phyloP scores from a whole-genome alignment of 352 stramenopile genomes.

The Phytophthora lateralis region DNA sequence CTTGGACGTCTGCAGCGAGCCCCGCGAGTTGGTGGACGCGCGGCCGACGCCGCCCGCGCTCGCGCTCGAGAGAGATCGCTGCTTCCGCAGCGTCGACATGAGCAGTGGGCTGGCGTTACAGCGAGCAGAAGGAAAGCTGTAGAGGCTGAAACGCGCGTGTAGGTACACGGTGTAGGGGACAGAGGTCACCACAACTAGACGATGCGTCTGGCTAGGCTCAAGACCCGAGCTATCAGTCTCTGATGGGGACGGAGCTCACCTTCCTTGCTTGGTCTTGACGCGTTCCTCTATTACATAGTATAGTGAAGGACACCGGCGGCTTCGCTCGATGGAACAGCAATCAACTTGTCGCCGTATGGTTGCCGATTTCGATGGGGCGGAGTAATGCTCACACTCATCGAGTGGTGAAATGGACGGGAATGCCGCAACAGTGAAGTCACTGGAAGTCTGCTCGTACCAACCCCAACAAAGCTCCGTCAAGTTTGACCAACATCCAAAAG shows the following conservation, averaged over 20 bases:
- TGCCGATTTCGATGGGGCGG: neutral
- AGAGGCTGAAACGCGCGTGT: neutral
- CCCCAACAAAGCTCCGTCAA: neutral
- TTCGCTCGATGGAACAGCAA: neutral
- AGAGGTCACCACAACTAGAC: neutral
- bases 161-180: neutral
- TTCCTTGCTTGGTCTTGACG: neutral
- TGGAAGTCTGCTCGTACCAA: no score
- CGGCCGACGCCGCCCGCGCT: conserved; percentile 13
- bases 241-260: neutral
- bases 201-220: neutral
- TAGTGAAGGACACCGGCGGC: neutral
- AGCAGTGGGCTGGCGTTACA: neutral
- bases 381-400: no score
- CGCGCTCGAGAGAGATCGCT: conserved; percentile 17
- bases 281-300: no score
- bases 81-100: conserved; percentile 25
- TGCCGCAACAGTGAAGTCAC: no score
- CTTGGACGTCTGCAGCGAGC: conserved; percentile 33
- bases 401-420: no score
- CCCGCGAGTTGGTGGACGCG: conserved; percentile 16
- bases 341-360: neutral
- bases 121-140: neutral
- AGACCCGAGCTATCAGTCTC: neutral
- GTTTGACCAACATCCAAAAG: no score